These are phyloP conservation scores for Caryopteris hybrid DNA, from an alignment of 305 asterid species.

Conservation along the genomic window DNA sequence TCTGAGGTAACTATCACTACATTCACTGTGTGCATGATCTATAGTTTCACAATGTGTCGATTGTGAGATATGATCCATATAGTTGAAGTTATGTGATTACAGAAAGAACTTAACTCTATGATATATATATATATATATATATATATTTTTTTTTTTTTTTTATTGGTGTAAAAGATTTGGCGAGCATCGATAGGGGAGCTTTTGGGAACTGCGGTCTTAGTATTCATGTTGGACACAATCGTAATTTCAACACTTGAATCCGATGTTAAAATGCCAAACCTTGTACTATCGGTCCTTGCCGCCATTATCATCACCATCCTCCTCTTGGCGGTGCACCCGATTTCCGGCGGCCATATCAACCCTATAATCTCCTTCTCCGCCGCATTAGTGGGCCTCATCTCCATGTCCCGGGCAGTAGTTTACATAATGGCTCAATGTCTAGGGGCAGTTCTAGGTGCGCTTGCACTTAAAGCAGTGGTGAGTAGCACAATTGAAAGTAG, in stretches of 20 bases:
- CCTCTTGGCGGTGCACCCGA: conserved; percentile 46
- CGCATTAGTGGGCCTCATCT: conserved; percentile 61
- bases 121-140: no score
- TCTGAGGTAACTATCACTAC: conserved; percentile 34
- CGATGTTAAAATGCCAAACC: conserved; percentile 51
- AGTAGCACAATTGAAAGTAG: conserved; percentile 20
- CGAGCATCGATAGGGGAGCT: conserved; percentile 71
- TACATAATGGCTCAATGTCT: conserved; percentile 55
- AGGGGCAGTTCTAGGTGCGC: conserved; percentile 60
- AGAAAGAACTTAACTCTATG: no score
- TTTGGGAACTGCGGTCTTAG: conserved; percentile 57
- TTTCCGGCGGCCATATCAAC: conserved; percentile 77
- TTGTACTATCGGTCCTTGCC: conserved; percentile 43
- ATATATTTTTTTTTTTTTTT: no score
- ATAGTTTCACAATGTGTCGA: no score
- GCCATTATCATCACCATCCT: conserved; percentile 39
- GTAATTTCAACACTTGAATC: conserved; percentile 55
- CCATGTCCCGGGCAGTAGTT: conserved; percentile 49
- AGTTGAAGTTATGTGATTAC: no score
- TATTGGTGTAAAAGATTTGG: conserved; percentile 42
- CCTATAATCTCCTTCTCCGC: conserved; percentile 78
- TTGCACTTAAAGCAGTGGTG: conserved; percentile 59
- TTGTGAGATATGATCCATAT: no score
- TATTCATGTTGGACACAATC: conserved; percentile 62
- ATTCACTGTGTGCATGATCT: neutral